Evolutionary conservation across 2,329 filamentous ascomycete genomes (phyloP).

Genomic region (Fusarium phyllophilum): DNA sequence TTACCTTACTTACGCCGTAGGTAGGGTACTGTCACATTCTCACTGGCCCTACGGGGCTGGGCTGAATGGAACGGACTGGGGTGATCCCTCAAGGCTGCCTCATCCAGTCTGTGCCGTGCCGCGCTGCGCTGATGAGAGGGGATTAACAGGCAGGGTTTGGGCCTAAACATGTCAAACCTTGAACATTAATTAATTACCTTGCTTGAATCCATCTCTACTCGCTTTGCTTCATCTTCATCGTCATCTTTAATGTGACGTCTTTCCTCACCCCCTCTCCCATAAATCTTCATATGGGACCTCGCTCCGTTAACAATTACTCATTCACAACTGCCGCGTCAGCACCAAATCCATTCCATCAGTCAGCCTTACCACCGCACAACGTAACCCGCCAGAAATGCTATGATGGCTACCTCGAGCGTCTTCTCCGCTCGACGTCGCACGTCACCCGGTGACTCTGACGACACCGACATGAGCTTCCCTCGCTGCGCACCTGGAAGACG

Average conservation of each 20-base stretch:
- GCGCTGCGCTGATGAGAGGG: slow-evolving; percentile 7
- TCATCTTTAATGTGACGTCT: slow-evolving; percentile 16
- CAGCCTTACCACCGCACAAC: background rate
- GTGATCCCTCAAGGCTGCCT: slow-evolving; percentile 26
- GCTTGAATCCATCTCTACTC: slow-evolving; percentile 1
- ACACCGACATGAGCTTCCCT: slow-evolving; percentile 43
- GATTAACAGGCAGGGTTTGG: slow-evolving; percentile 6
- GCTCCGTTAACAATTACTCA: background rate
- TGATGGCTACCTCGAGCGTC: slow-evolving; percentile 38
- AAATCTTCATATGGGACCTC: background rate
- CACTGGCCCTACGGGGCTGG: background rate
- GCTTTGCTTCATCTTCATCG: background rate
- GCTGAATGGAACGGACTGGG: slow-evolving; percentile 1
- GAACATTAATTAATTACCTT: background rate
- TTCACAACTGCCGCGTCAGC: slow-evolving; percentile 1
- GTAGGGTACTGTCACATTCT: background rate
- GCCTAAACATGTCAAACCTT: slow-evolving; percentile 7
- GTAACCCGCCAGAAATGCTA: slow-evolving; percentile 12
- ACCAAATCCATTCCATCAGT: background rate
- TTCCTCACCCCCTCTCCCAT: background rate
- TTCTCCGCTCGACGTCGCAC: slow-evolving; percentile 39
- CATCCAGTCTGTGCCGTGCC: background rate
- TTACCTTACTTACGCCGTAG: background rate
- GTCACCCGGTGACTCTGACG: slow-evolving; percentile 44
- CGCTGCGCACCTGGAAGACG: slow-evolving; percentile 44